Evolutionary conservation across 352 stramenopile genomes (phyloP).

Genomic region (Phytophthora idaei): DNA sequence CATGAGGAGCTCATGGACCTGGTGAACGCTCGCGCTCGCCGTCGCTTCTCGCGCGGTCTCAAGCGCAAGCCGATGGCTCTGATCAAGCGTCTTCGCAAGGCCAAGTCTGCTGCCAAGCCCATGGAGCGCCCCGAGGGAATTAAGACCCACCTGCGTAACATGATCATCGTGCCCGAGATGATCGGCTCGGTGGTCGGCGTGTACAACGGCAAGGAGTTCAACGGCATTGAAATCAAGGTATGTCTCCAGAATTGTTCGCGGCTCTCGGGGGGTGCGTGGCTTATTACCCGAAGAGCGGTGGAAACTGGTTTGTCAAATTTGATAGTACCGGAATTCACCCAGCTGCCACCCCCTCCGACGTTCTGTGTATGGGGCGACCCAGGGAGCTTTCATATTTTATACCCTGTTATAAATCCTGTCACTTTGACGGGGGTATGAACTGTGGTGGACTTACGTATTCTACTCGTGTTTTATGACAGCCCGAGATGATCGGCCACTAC

Average conservation of each 20-base stretch:
- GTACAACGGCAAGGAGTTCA: conserved; percentile 99
- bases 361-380: conserved; percentile 92
- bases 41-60: conserved; percentile 98
- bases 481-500: conserved; percentile 99
- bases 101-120: conserved; percentile 97
- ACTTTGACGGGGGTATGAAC: conserved; percentile 1
- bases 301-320: not conserved
- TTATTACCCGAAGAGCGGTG: conserved; percentile 78
- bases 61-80: conserved; percentile 99
- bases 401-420: not conserved
- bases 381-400: conserved; percentile 58
- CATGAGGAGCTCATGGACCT: conserved; percentile 99
- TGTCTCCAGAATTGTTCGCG: conserved; percentile 84
- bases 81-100: conserved; percentile 99
- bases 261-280: conserved; percentile 82
- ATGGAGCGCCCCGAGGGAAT: conserved; percentile 98
- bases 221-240: conserved; percentile 99
- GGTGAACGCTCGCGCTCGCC: conserved; percentile 94
- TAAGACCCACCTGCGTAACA: conserved; percentile 99
- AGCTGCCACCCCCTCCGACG: conserved; percentile 79
- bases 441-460: conserved; percentile 32
- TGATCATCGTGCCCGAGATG: conserved; percentile 99
- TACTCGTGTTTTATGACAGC: conserved; percentile 45
- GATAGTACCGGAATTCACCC: conserved; percentile 21
- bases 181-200: conserved; percentile 99